A percentile compares a stretch with the other conserved stretches of the same genome.
phyloP scores from a whole-genome alignment of 1,284 basidiomycete species.

The Macrocystidia cucumis region DNA sequence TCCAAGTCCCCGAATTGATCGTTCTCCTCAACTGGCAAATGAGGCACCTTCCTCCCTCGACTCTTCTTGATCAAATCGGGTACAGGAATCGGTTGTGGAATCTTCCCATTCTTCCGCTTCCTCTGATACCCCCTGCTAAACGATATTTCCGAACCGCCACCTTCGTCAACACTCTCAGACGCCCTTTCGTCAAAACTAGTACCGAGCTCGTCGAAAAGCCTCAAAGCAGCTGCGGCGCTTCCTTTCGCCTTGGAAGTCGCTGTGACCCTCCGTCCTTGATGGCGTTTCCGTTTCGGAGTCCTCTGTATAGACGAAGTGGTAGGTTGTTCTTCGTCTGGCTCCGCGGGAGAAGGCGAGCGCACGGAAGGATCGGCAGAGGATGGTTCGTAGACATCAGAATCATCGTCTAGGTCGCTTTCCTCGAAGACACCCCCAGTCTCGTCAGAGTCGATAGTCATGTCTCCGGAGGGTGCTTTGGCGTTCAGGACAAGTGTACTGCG shows the following conservation, averaged over 20 bases:
- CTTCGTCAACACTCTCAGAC: conserved; percentile 3
- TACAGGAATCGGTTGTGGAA: conserved; percentile 50
- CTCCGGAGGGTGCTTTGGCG: no score
- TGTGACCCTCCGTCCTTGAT: conserved; percentile 9
- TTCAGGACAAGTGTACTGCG: no score
- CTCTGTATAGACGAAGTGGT: not conserved
- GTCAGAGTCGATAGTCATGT: no score
- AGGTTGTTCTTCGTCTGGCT: conserved; percentile 3
- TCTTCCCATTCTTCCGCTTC: conserved; percentile 23
- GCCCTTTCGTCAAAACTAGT: conserved; percentile 7
- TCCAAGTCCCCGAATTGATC: conserved; percentile 15
- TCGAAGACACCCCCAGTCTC: not conserved
- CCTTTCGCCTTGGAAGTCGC: conserved; percentile 21
- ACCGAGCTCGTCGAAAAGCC: conserved; percentile 18
- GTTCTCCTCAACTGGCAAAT: conserved; percentile 17
- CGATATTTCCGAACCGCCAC: conserved; percentile 6
- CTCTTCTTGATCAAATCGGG: conserved; percentile 74
- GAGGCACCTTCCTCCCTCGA: conserved; percentile 65
- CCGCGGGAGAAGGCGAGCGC: not conserved
- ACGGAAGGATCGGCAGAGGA: conserved; percentile 2
- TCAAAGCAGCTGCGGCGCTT: conserved; percentile 23
- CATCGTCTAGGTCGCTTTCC: not conserved
- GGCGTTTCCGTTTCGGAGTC: conserved; percentile 2
- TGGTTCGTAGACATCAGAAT: conserved; percentile 4
- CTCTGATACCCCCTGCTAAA: conserved; percentile 6